Base-by-base conservation (phyloP, 306 rosid species). In the Prunus fruticosa region DNA sequence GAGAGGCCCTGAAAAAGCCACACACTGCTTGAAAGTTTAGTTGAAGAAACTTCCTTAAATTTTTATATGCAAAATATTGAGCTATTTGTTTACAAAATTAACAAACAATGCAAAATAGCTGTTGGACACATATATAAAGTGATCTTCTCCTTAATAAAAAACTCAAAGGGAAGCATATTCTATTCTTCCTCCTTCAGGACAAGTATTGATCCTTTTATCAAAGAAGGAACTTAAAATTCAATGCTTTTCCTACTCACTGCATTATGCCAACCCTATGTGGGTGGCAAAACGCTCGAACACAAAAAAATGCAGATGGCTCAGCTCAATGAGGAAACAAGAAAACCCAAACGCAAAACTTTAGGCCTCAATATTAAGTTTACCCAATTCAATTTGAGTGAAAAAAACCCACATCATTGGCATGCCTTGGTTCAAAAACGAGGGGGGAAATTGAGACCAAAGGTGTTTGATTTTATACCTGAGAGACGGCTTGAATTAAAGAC, bases 1-100 rank as follows among this genome's bases (percentile, higher is more conserved):
- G 43, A 83, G 75, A 22, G 62, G 73, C 77, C 86, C 84, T 80
- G 45, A 73, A 82, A 74, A 84, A 76, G 49, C 79, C 73, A 84
- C 79, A 82, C 47, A 22, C 84, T 75, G 76, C 73, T 67, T 72
- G 81, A 73, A 56, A 67, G 67, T 64, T 64, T 28, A 84, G 69
- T 63, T 70, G 16, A 64, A 74, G 64, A 69, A 46, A 75, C 58
- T 46, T 71, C 64, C 9, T 60, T 18, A 4, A 56, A 7, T 43
- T 49, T 28, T 4, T 20, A 22, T 15, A 46, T 22, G 2, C 56
- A 64, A 25, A 80, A 64, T 52, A 60, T 4, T 43, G 47, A 63
- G 67, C 64, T 58, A 64, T 63, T 45, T 27, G 28, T 71, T 38
- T 22, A 30, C 45, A 63, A 4, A 54, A 76, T 28, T 8, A 66